Evolutionary conservation across 2,329 filamentous ascomycete species (phyloP).

Genomic region (Tolypocladium tundrense): DNA sequence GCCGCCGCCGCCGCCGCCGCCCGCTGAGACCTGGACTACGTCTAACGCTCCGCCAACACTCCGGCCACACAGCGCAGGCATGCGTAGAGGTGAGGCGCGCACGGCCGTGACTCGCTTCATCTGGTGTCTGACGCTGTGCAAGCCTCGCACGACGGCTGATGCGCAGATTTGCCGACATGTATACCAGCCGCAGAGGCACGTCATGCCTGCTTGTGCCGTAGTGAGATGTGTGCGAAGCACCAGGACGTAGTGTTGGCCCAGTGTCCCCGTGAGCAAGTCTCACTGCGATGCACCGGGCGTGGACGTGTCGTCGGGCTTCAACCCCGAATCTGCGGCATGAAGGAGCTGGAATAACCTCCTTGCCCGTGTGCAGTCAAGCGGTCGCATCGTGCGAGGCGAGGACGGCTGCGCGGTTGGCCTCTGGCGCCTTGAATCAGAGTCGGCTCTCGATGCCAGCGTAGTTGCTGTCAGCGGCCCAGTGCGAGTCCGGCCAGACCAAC

Average conservation of each 20-base stretch:
- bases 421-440: slow-evolving; percentile 39
- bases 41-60: background rate
- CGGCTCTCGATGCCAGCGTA: slow-evolving; percentile 67
- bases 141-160: background rate
- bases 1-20: background rate
- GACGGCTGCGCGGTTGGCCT: background rate
- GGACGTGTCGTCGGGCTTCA: background rate
- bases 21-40: background rate
- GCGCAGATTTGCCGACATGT: background rate
- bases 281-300: background rate
- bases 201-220: background rate
- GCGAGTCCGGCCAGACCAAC: slow-evolving; percentile 80
- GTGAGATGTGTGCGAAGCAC: background rate
- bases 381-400: background rate
- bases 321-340: background rate
- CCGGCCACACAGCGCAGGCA: background rate
- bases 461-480: slow-evolving; percentile 67
- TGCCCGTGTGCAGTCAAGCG: background rate
- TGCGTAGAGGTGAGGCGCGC: background rate
- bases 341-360: background rate
- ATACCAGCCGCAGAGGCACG: background rate
- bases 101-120: background rate
- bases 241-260: background rate
- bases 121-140: slow-evolving; percentile 1
- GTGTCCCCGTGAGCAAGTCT: background rate